Base-by-base conservation (phyloP, 2,329 filamentous ascomycete species). In the Fonsecaea nubica region DNA sequence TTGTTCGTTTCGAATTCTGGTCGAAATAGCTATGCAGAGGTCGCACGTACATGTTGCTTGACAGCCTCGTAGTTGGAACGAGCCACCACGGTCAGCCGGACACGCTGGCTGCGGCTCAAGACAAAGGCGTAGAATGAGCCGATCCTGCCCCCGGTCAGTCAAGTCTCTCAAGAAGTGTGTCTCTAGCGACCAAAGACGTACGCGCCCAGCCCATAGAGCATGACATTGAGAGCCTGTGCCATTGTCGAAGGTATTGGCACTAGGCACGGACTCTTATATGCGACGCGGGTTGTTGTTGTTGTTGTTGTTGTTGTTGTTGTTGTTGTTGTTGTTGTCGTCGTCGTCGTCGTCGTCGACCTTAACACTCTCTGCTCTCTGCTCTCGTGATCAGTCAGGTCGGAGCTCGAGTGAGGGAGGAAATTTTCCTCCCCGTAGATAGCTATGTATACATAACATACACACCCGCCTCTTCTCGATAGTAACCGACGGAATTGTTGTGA, bases 81-180 rank as follows among this genome's bases (percentile, higher is more conserved):
- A 8, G 80, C 81, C 12, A 81, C 77, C 0, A 82, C 80, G 0
- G 79, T 80, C 15, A 83, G 65, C 4, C 75, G 76, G 8, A 82
- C 78, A 25, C 75, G 76, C 2, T 78, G 68, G 36, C 74, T 76
- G 2, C 82, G 79, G 60, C 77, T 80, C 0, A 86, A 72, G 40
- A 87, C 81, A 65, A 86, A 87, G 7, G 84, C 82, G 71, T 87
- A 87, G 69, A 87, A 87, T 1, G 84, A 85, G 33, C 85, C 85
- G 59, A 87, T 86, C 0, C 84, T 86, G 54, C 4, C 30, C 21
- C 21, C 36, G n/a, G 52, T 54, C 48, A 62, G 58, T 32, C 32
- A 2, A 21, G 48, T 8, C n/a, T 6, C 21, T 25, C 25, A 10
- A 15, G 33, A 13, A 10, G 25, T 30, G 32, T 18, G 35, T 18